phyloP scores from a whole-genome alignment of 257 asterid species.

The Solanum piurae region DNA sequence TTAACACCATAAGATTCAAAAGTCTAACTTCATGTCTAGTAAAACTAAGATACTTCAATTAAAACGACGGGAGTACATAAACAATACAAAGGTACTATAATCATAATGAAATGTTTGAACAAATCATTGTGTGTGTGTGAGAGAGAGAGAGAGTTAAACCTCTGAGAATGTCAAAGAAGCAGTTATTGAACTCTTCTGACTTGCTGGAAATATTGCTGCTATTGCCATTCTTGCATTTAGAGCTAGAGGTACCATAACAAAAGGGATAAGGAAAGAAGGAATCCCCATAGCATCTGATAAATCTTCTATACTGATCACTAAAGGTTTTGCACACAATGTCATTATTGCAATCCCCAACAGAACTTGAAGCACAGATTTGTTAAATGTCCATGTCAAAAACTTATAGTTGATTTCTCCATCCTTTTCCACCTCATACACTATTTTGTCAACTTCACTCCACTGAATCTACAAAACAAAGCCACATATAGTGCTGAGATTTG shows the following conservation, averaged over 20 bases:
- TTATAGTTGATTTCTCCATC: slow-evolving; percentile 9
- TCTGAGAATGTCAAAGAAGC: slow-evolving; percentile 71
- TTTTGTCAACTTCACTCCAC: slow-evolving; percentile 28
- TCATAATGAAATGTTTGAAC: background rate
- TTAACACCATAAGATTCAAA: background rate
- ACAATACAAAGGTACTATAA: background rate
- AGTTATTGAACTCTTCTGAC: slow-evolving; percentile 31
- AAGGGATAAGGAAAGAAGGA: slow-evolving; percentile 48
- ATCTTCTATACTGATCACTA: slow-evolving; percentile 25
- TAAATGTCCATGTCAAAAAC: slow-evolving; percentile 13
- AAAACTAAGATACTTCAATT: background rate
- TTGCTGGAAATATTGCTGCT: slow-evolving; percentile 44
- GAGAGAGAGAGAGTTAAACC: slow-evolving; percentile 18
- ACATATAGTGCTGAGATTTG: background rate
- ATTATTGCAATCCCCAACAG: slow-evolving; percentile 27
- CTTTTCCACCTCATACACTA: slow-evolving; percentile 12
- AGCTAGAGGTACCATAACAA: slow-evolving; percentile 41
- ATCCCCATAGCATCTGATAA: slow-evolving; percentile 29
- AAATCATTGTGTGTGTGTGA: background rate
- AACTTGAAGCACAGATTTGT: slow-evolving; percentile 26
- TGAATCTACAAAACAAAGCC: slow-evolving; percentile 16
- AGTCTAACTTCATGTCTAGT: background rate
- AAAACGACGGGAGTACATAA: background rate
- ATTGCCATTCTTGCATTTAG: slow-evolving; percentile 38
- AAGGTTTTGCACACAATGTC: slow-evolving; percentile 46